These are phyloP conservation scores for Komagataella kurtzmanii DNA, from an alignment of 805 yeast genomes.

Conservation along the genomic window DNA sequence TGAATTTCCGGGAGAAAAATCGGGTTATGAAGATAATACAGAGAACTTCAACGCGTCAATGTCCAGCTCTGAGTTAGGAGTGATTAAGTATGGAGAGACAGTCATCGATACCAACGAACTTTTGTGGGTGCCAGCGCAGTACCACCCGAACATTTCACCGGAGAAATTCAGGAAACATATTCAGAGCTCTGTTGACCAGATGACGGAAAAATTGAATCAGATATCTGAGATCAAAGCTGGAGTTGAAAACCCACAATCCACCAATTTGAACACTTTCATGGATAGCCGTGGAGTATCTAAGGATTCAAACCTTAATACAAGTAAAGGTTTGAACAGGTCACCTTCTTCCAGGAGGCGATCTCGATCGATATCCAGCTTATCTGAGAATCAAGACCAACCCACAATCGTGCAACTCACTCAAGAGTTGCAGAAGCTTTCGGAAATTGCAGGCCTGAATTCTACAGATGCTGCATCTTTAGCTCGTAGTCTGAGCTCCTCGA, in stretches of 20 bases:
- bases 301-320: constrained; percentile 1
- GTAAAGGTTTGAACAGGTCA: constrained; percentile 3
- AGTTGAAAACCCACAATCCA: constrained; percentile 9
- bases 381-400: constrained; percentile 22
- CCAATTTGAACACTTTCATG: constrained; percentile 9
- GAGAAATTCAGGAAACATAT: constrained; percentile 66
- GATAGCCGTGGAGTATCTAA: constrained; percentile 8
- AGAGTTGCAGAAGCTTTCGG: constrained; percentile 64
- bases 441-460: constrained; percentile 65
- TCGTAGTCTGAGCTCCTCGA: constrained; percentile 59
- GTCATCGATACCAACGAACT: constrained; percentile 29
- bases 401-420: constrained; percentile 59
- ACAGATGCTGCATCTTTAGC: constrained; percentile 78
- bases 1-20: neutral
- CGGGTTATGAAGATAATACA: constrained; percentile 7
- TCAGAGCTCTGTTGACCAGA: constrained; percentile 39
- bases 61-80: neutral
- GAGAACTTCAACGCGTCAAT: constrained; percentile 4
- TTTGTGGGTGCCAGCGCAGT: constrained; percentile 91
- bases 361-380: neutral
- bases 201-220: constrained; percentile 23
- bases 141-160: constrained; percentile 93
- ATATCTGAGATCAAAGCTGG: neutral
- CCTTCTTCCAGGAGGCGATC: constrained; percentile 3
- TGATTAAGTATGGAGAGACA: constrained; percentile 7